phyloP scores from a whole-genome alignment of 75 land plant genomes.

The Cunninghamia lanceolata region DNA sequence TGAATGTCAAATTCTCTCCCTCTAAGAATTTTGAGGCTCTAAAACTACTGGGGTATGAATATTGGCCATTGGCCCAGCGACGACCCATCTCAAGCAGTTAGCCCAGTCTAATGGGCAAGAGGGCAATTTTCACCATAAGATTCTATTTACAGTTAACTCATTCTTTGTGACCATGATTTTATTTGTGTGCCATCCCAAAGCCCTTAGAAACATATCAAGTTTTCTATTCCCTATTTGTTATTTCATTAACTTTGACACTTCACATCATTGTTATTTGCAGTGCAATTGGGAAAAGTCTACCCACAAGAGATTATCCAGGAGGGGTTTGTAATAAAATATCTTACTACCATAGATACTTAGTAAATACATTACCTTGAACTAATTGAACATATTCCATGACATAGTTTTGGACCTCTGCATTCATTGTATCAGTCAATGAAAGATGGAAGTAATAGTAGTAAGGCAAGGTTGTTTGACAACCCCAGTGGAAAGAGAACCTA shows the following conservation, averaged over 20 bases:
- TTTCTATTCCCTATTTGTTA: background rate
- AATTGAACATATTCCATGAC: too few relatives aligned
- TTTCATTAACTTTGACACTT: constrained; percentile 3
- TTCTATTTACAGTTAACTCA: background rate
- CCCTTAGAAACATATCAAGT: background rate
- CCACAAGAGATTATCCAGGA: constrained; percentile 43
- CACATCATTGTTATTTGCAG: constrained; percentile 20
- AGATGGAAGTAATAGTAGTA: too few relatives aligned
- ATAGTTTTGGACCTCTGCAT: too few relatives aligned
- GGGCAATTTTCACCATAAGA: background rate
- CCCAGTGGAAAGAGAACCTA: too few relatives aligned
- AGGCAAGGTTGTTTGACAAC: too few relatives aligned
- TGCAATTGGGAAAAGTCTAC: constrained; percentile 31
- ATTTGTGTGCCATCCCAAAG: background rate
- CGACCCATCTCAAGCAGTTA: background rate
- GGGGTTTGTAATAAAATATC: too few relatives aligned
- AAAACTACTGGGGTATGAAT: background rate
- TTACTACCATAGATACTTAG: too few relatives aligned
- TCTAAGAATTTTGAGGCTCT: background rate
- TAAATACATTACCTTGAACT: too few relatives aligned
- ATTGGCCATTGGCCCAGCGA: background rate
- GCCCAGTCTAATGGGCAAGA: background rate
- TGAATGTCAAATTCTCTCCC: background rate
- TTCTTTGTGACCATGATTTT: background rate
- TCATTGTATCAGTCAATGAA: too few relatives aligned